Percentiles rank a stretch among this genome's conserved stretches.
Evolutionary conservation across 208 protist genomes (phyloP).

Genomic region (Trypanosoma avium): DNA sequence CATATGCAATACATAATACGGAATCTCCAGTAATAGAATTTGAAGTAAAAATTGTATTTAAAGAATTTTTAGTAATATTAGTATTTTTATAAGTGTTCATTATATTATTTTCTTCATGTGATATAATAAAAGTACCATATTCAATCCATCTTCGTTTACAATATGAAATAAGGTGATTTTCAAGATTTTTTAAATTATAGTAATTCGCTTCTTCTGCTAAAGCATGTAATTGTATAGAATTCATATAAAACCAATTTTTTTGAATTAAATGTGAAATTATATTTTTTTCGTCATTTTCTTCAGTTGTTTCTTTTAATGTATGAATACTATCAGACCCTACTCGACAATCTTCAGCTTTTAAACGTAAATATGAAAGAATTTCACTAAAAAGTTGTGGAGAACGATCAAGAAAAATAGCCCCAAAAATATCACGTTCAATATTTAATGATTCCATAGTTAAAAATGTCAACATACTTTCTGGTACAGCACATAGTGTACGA

Average conservation of each 20-base stretch:
- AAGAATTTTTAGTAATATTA: neutral
- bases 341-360: neutral
- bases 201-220: conserved; percentile 12
- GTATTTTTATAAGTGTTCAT: neutral
- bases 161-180: conserved; percentile 1
- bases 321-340: neutral
- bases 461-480: conserved; percentile 9
- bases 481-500: conserved; percentile 5
- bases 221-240: neutral
- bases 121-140: conserved; percentile 10
- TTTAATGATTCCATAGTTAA: neutral
- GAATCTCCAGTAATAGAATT: neutral
- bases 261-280: neutral
- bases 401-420: conserved; percentile 4
- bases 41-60: neutral
- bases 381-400: conserved; percentile 15
- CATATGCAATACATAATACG: conserved; percentile 3
- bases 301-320: neutral
- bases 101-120: neutral
- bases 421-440: conserved; percentile 1
- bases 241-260: conserved; percentile 10
- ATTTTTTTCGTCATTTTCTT: neutral
- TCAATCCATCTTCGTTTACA: conserved; percentile 7
- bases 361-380: conserved; percentile 3
- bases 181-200: conserved; percentile 8